A percentile compares a stretch with the other conserved stretches of the same genome.
Conservation (phyloP, 805 yeast species). For the Metschnikowia peoriensis region DNA sequence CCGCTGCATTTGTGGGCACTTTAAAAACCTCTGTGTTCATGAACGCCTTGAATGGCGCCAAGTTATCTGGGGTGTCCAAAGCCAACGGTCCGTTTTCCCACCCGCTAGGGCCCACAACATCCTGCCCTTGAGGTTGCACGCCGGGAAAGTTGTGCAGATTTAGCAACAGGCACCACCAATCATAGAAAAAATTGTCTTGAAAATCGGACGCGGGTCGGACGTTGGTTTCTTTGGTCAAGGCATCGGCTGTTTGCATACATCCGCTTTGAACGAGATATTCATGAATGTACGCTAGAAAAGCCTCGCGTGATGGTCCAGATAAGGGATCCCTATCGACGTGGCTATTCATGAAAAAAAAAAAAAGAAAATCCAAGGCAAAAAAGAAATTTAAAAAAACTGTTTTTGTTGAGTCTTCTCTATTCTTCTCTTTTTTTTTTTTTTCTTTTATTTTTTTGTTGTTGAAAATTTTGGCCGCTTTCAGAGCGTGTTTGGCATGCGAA, state of each 20-base stretch:
- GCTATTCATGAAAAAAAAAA: background rate
- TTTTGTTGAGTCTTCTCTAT: background rate
- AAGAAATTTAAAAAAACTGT: no score
- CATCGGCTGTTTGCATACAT: constrained; percentile 12
- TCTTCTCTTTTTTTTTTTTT: no score
- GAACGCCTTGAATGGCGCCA: background rate
- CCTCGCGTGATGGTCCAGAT: constrained; percentile 9
- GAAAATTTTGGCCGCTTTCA: background rate
- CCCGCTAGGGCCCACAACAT: background rate
- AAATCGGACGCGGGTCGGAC: constrained; percentile 3
- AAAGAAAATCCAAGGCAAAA: no score
- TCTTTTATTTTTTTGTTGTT: background rate
- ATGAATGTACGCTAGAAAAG: constrained; percentile 11
- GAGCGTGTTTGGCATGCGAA: background rate
- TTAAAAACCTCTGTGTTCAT: constrained; percentile 1
- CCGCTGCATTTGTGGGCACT: constrained; percentile 1
- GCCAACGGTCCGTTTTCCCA: background rate
- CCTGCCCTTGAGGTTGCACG: background rate
- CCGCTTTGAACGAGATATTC: constrained; percentile 17
- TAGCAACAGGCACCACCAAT: constrained; percentile 17
- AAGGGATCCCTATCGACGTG: constrained; percentile 1
- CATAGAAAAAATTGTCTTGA: constrained; percentile 8
- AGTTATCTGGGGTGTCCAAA: background rate
- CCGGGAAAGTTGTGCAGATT: constrained; percentile 6
- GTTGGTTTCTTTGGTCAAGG: constrained; percentile 12